phyloP scores from a whole-genome alignment of 495 filamentous ascomycete species.

The Penicillium silybi region DNA sequence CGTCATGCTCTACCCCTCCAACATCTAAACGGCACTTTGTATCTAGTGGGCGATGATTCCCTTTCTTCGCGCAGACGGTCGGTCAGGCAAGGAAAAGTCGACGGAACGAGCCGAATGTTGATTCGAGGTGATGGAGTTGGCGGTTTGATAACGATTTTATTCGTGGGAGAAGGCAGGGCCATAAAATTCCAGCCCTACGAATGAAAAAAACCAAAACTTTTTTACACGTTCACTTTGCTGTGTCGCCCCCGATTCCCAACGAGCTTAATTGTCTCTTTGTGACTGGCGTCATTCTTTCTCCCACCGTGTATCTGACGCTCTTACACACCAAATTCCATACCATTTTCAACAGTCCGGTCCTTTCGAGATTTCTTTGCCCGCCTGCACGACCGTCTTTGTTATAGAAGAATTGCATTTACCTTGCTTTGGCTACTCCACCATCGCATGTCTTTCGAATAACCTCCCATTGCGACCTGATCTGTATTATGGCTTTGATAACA shows the following conservation, averaged over 20 bases:
- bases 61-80: slow-evolving; percentile 40
- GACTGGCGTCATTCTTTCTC: slow-evolving; percentile 11
- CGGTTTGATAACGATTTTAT: slow-evolving; percentile 43
- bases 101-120: slow-evolving; percentile 41
- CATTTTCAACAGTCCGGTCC: slow-evolving; percentile 34
- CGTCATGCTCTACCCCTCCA: slow-evolving; percentile 97
- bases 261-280: not conserved
- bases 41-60: slow-evolving; percentile 37
- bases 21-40: slow-evolving; percentile 44
- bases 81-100: slow-evolving; percentile 41
- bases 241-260: slow-evolving; percentile 6
- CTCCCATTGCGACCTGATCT: slow-evolving; percentile 13
- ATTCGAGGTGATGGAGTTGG: slow-evolving; percentile 43
- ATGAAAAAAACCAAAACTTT: slow-evolving; percentile 35
- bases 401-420: slow-evolving; percentile 25
- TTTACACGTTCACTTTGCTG: slow-evolving; percentile 23
- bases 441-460: slow-evolving; percentile 15
- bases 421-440: slow-evolving; percentile 29
- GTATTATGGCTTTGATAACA: not conserved
- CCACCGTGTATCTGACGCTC: slow-evolving; percentile 39
- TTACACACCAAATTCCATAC: slow-evolving; percentile 41
- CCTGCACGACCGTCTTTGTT: slow-evolving; percentile 8
- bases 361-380: slow-evolving; percentile 6
- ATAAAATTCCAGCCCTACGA: slow-evolving; percentile 37
- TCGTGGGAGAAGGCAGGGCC: slow-evolving; percentile 47